Evolutionary conservation across 1,139 yeast genomes (phyloP), one percentile per base, ranked within the genome.

Genomic region (Scheffersomyces stambukii): DNA sequence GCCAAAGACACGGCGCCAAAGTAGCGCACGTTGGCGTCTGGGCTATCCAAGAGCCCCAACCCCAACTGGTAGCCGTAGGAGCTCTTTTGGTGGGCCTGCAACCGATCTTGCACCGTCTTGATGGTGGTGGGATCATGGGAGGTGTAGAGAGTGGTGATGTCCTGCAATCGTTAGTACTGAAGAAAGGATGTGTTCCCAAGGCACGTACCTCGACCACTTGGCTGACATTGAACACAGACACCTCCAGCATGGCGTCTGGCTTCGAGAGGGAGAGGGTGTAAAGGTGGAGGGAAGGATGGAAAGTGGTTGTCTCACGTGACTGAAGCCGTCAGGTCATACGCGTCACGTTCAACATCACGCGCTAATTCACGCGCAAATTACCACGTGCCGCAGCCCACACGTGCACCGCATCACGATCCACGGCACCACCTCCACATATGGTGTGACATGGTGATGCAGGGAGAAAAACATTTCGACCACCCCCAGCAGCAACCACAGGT

Each of bases 1-100:
- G 86, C 70, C 32, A 75, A 74, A 0, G 89, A 80, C 33, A 81
- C 57, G 0, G 89, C 89, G 1, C 91, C 91, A 46, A 81, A 81
- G 50, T 76, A 82, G 42, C 71, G 69, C 32, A 80, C 77, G 42
- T 75, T 74, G 21, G 60, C 42, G 3, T 75, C 66, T 3, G 54
- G 55, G 4, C 52, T 45, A 1, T 32, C 26, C 19, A 79, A 50
- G 15, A 81, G 52, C 23, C 62, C 51, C 30, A 64, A 62, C 0
- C 84, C 86, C 18, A 80, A 45, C 6, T 50, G 43, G 37, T 65
- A 54, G 0, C 82, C 84, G 28, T 64, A 49, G 3, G 57, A 52
- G 3, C 79, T 70, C 38, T 60, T 69, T 47, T 82, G 91, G 5
- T 77, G 49, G 2, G 45, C 41, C 41, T 78, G 86, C 13, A 81